These are phyloP conservation scores for Gnomoniopsis smithogilvyi DNA, from an alignment of 2,329 filamentous ascomycete genomes.

Conservation along the genomic window DNA sequence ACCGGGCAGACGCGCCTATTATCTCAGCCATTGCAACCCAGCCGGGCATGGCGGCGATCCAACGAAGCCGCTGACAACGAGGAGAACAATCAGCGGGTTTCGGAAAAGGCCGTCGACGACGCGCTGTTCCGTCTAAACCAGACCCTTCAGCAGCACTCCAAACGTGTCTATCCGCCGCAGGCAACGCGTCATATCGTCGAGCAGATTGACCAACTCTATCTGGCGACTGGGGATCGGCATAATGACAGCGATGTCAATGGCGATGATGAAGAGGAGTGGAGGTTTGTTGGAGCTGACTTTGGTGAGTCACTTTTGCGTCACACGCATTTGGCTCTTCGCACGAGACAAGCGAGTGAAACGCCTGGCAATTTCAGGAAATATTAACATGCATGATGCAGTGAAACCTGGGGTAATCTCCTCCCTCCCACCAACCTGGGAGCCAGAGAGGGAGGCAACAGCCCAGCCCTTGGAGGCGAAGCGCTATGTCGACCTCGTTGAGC, in stretches of 20 bases:
- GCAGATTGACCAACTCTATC: conserved; percentile 67
- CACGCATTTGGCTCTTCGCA: conserved; percentile 4
- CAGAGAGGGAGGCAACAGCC: conserved; percentile 32
- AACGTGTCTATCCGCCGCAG: conserved; percentile 63
- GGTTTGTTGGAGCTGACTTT: conserved; percentile 41
- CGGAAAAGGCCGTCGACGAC: conserved; percentile 52
- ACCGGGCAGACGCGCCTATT: conserved; percentile 60
- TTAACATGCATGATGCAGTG: conserved; percentile 27
- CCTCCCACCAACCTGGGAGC: conserved; percentile 46
- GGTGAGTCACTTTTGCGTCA: conserved; percentile 32
- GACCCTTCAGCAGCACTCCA: conserved; percentile 60
- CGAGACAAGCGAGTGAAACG: neutral
- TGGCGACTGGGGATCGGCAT: conserved; percentile 37
- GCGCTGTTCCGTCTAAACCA: conserved; percentile 58
- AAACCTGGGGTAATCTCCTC: conserved; percentile 40
- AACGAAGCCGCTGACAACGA: conserved; percentile 40
- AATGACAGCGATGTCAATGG: conserved; percentile 27
- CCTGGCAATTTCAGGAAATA: neutral
- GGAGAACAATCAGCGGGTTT: conserved; percentile 28
- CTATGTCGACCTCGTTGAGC: conserved; percentile 48
- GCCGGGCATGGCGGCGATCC: conserved; percentile 47
- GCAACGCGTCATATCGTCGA: conserved; percentile 70
- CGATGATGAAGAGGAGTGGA: conserved; percentile 36
- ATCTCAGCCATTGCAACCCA: conserved; percentile 55
- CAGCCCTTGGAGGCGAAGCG: conserved; percentile 45